Base-by-base conservation (phyloP, 2,329 filamentous ascomycete genomes). In the Hansfordia pulvinata region DNA sequence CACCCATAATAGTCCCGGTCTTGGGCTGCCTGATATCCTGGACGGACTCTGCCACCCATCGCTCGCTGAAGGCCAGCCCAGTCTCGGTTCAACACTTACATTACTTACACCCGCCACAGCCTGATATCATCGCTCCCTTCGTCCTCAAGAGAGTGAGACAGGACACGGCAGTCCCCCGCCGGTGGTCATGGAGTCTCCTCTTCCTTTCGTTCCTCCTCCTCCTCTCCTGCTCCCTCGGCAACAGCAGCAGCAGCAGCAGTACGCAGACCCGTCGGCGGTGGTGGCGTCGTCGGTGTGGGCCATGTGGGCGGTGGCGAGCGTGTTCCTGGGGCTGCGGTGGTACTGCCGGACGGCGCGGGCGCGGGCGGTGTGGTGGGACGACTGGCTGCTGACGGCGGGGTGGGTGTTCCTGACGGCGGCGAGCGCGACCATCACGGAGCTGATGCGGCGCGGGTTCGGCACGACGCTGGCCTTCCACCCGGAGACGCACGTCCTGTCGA, bases 391-490 rank as follows among this genome's bases (percentile, higher is more conserved):
- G 10, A 26, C 35, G 11, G 17, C 31, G 1, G 32, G 37, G 3
- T 42, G 38, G 38, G 30, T 35, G 6, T 34, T 32, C 11, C 29
- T 34, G 9, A 11, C 30, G 3, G 22, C 23, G 2, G 28, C 30
- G 6, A 34, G 25, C 1, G 15, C 15, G 4, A 10, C 36, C 10
- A 29, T 34, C 8, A 34, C 31, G 4, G 34, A 27, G 9, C 27
- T 35, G 5, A 31, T 34, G 33, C 20, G 26, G 4, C 18, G 31
- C 16, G 33, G 33, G 2, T 32, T 33, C 12, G 34, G 30, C 11
- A 26, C 23, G 21, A 28, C 23, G 8, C n/a, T 30, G 2, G 21
- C 20, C 6, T 28, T 35, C 19, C 13, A 18, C 3, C 13, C 23
- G 4, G 27, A 20, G 14, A 28, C 29, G 10, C 33, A 26, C 16